Evolutionary conservation across 2,329 filamentous ascomycete species (phyloP), one percentile per base, ranked within the genome.

Genomic region (Zasmidium angulare): DNA sequence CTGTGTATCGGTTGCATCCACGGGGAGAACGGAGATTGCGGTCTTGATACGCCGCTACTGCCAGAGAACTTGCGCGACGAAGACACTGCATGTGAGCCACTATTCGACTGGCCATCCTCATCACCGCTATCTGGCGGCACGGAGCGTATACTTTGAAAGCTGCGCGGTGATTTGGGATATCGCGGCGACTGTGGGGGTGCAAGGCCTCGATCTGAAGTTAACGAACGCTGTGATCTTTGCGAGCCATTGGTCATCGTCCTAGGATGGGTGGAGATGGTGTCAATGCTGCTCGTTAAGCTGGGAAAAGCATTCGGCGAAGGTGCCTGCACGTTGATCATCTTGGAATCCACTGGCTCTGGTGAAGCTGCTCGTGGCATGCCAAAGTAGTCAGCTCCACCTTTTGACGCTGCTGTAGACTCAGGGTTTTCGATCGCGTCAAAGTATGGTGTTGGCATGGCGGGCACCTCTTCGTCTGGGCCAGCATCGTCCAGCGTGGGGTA

Each of bases 31-130:
- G 86, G 86, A 21, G 86, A 87, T 52, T 84, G 80, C 7, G 84
- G 80, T 62, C 81, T 75, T 2, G 85, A 88, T 29, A 86, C 74
- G 50, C 80, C 83, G 65, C 84, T 93, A 65, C 88, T 88, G 17
- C 85, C 84, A 1, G 93, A 96, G 52, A 92, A 78, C 71, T 95
- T 95, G 47, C 92, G 85, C n/a, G 84, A 86, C 51, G 91, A 90
- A 54, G 81, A 82, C 12, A 80, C 78, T n/a, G 76, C 78, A 59
- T 82, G 78, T 1, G 82, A 84, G 68, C 82, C 82, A 49, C 82
- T 82, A 59, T 93, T 90, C 12, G 65, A 66, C 12, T 55, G 60
- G 11, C 51, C 58, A 56, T 91, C 89, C 53, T 93, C 90, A 59
- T 85, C 83, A 1, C 85, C 87, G 24, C 85, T 86, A 57, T 81